A percentile compares a stretch with the other conserved stretches of the same genome.
phyloP scores from a whole-genome alignment of 768 basidiomycete genomes.

The Podaxis sp. region DNA sequence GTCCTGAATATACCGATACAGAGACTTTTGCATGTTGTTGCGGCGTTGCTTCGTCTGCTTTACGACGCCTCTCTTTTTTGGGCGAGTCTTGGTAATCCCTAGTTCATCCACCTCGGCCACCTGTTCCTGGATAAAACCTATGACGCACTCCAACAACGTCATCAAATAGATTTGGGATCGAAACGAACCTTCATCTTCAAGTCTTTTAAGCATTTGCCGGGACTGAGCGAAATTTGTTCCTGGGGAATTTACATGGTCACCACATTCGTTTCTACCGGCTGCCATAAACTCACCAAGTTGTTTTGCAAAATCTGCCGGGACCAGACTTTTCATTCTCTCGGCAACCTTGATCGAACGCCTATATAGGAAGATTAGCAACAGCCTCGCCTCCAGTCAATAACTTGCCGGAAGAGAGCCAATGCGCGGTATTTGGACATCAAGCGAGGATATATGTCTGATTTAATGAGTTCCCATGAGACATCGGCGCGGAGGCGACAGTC shows the following conservation, averaged over 20 bases:
- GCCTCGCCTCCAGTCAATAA: neutral
- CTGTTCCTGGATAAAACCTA: conserved; percentile 61
- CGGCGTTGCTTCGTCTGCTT: conserved; percentile 38
- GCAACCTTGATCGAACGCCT: conserved; percentile 71
- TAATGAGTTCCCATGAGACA: conserved; percentile 66
- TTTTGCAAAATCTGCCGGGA: conserved; percentile 50
- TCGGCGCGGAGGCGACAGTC: conserved; percentile 70
- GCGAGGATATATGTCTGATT: conserved; percentile 47
- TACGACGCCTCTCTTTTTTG: conserved; percentile 31
- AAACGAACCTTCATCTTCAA: conserved; percentile 63
- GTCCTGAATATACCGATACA: conserved; percentile 53
- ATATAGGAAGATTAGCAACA: neutral
- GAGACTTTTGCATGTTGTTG: conserved; percentile 47
- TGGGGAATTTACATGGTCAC: conserved; percentile 17
- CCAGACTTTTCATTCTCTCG: conserved; percentile 43
- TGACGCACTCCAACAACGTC: neutral
- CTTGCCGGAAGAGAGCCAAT: conserved; percentile 66
- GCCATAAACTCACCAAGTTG: conserved; percentile 43
- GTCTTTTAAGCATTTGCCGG: conserved; percentile 59
- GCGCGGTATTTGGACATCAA: conserved; percentile 65
- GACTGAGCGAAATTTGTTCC: conserved; percentile 52
- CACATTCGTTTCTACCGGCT: neutral
- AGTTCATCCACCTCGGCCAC: conserved; percentile 44
- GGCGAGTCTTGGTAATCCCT: conserved; percentile 37
- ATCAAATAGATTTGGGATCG: neutral